These are phyloP conservation scores for Quercus rubra DNA, from an alignment of 306 rosid species.

Conservation along the genomic window DNA sequence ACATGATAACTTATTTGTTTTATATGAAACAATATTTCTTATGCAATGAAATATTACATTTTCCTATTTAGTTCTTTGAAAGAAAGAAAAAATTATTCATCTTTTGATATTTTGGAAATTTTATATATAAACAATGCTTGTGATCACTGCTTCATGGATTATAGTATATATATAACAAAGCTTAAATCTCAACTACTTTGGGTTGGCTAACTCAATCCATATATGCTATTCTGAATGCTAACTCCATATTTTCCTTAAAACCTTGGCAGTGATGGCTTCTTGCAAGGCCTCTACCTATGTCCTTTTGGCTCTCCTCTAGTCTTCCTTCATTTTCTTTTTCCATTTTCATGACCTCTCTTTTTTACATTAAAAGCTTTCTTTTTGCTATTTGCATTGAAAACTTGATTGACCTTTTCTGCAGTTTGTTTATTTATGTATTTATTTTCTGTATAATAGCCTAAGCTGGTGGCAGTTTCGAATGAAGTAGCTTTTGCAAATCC, in stretches of 20 bases:
- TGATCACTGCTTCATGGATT: neutral
- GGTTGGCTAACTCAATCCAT: neutral
- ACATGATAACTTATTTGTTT: neutral
- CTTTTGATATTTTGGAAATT: neutral
- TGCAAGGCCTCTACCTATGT: neutral
- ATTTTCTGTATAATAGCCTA: constrained; percentile 56
- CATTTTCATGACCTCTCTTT: neutral
- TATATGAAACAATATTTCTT: neutral
- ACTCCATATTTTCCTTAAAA: neutral
- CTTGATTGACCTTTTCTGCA: neutral
- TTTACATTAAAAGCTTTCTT: neutral
- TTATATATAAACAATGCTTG: neutral
- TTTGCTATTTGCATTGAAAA: neutral
- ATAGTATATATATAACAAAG: neutral
- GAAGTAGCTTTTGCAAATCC: constrained; percentile 67
- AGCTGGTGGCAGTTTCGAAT: constrained; percentile 67
- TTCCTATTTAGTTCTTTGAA: neutral
- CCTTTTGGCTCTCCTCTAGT: neutral
- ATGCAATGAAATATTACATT: neutral
- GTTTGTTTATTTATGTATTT: constrained; percentile 3
- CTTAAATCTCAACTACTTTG: neutral
- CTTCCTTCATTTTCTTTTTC: neutral
- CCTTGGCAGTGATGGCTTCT: neutral
- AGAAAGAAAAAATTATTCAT: neutral
- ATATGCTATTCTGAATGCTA: neutral